Percentiles rank a stretch among this genome's conserved stretches.
phyloP scores from a whole-genome alignment of 257 asterid genomes.

The Gentiana straminea region DNA sequence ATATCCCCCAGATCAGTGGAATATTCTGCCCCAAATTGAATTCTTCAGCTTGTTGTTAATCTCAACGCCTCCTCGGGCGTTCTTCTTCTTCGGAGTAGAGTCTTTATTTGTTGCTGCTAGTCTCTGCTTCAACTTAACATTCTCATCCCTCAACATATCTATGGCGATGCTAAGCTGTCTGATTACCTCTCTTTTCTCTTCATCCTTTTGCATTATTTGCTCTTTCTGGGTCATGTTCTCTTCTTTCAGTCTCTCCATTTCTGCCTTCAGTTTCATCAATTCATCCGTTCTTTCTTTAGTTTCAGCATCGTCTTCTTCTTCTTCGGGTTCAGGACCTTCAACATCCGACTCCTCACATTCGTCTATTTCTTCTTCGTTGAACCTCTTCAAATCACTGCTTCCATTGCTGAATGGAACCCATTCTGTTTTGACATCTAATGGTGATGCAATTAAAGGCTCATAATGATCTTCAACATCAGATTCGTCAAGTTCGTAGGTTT shows the following conservation, averaged over 20 bases:
- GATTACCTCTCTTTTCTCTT: slow-evolving; percentile 80
- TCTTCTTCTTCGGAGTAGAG: slow-evolving; percentile 30
- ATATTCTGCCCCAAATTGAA: slow-evolving; percentile 48
- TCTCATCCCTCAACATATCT: slow-evolving; percentile 65
- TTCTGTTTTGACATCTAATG: slow-evolving; percentile 10
- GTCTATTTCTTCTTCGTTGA: too few relatives aligned
- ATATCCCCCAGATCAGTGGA: slow-evolving; percentile 30
- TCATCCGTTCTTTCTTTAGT: slow-evolving; percentile 18
- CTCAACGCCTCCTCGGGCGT: slow-evolving; percentile 6
- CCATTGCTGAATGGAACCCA: not conserved
- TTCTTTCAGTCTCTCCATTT: slow-evolving; percentile 42
- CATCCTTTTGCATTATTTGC: slow-evolving; percentile 57
- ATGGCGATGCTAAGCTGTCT: slow-evolving; percentile 66
- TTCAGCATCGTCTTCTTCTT: slow-evolving; percentile 6
- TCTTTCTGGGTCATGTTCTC: slow-evolving; percentile 41
- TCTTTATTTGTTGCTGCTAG: slow-evolving; percentile 10
- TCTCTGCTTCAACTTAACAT: slow-evolving; percentile 33
- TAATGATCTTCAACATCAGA: slow-evolving; percentile 79
- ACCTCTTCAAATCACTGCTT: too few relatives aligned
- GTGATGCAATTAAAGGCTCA: slow-evolving; percentile 24
- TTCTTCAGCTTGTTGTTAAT: slow-evolving; percentile 25
- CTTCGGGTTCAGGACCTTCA: slow-evolving; percentile 65
- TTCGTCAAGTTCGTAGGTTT: slow-evolving; percentile 44
- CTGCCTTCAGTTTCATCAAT: slow-evolving; percentile 33
- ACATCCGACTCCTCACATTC: slow-evolving; percentile 62